Conservation (phyloP, 331 rosid genomes). For the Quercus phellos region DNA sequence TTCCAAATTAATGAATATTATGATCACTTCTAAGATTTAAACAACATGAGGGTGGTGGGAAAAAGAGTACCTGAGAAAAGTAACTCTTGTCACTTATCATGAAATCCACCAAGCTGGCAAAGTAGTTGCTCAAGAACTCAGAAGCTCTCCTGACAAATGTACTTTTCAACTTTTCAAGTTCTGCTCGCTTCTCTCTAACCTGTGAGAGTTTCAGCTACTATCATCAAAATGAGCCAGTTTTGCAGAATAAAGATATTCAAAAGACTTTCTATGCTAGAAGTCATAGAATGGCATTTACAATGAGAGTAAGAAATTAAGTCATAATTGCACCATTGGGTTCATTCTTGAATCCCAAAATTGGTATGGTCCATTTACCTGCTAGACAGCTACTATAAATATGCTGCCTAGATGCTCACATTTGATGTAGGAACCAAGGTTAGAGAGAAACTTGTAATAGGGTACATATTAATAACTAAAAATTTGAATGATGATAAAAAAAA, state of each 20-base stretch:
- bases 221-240: constrained; percentile 2
- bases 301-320: no score
- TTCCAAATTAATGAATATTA: neutral
- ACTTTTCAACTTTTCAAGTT: constrained; percentile 77
- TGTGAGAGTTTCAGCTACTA: constrained; percentile 36
- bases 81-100: constrained; percentile 82
- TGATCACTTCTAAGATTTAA: neutral
- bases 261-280: neutral
- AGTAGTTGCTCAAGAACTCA: constrained; percentile 69
- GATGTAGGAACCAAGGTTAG: neutral
- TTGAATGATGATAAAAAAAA: no score
- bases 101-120: constrained; percentile 80
- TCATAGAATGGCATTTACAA: no score
- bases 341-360: neutral
- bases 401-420: neutral
- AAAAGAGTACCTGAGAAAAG: constrained; percentile 78
- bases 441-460: neutral
- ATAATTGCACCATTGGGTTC: neutral
- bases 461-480: no score
- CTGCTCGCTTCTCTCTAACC: constrained; percentile 90
- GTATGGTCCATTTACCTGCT: neutral
- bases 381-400: neutral
- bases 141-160: constrained; percentile 80
- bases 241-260: neutral
- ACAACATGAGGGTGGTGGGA: neutral